These are phyloP conservation scores for Phytophthora chlamydospora DNA, from an alignment of 352 stramenopile genomes.

Conservation along the genomic window DNA sequence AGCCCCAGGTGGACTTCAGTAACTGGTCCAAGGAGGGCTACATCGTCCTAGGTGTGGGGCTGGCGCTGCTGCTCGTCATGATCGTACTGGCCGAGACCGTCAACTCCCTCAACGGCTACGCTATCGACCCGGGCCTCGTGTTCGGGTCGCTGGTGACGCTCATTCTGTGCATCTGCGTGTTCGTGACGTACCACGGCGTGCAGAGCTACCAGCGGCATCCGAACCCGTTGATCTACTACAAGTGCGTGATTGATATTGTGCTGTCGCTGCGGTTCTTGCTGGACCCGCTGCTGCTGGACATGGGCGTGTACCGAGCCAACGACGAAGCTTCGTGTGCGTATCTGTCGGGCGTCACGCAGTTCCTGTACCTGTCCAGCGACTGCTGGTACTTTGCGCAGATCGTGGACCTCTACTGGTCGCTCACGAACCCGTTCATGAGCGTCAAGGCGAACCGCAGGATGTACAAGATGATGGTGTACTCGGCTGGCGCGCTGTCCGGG, in stretches of 20 bases:
- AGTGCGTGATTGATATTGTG: conserved; percentile 76
- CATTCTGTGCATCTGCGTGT: conserved; percentile 70
- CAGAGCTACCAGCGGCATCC: conserved; percentile 79
- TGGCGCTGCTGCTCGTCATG: conserved; percentile 53
- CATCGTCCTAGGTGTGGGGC: conserved; percentile 44
- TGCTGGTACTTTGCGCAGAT: conserved; percentile 87
- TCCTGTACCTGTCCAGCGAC: conserved; percentile 80
- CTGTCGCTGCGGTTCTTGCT: conserved; percentile 76
- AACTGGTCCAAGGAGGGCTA: conserved; percentile 63
- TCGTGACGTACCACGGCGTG: conserved; percentile 81
- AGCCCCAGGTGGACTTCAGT: conserved; percentile 44
- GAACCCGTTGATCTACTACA: conserved; percentile 88
- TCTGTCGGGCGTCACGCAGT: conserved; percentile 78
- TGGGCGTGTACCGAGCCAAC: conserved; percentile 47
- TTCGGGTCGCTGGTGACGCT: conserved; percentile 81
- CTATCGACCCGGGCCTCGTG: conserved; percentile 70
- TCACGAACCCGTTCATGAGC: conserved; percentile 89
- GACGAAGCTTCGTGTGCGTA: conserved; percentile 50
- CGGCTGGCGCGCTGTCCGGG: conserved; percentile 41
- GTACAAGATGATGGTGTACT: conserved; percentile 73
- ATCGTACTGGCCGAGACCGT: conserved; percentile 44
- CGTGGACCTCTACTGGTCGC: conserved; percentile 71
- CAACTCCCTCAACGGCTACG: conserved; percentile 85
- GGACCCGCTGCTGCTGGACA: conserved; percentile 63
- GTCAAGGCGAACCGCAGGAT: conserved; percentile 63